Conservation (phyloP, 345 rosid genomes). For the Rhodamnia rubescens region DNA sequence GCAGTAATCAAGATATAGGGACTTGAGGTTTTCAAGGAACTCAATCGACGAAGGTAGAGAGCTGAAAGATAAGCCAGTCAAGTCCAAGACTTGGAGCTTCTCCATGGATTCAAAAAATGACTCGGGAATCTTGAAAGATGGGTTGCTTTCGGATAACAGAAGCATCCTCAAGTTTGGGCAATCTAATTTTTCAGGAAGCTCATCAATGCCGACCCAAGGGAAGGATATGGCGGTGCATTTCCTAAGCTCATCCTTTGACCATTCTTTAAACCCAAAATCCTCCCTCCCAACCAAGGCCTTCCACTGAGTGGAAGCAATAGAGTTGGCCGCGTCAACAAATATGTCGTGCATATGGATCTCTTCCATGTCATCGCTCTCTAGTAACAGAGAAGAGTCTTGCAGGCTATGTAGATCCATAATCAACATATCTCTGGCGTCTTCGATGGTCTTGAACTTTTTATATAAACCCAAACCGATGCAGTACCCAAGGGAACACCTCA, state of each 20-base stretch:
- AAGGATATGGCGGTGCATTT: neutral
- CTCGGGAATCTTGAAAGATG: neutral
- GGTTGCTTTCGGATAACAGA: fast-evolving
- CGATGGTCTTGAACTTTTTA: neutral
- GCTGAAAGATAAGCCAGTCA: neutral
- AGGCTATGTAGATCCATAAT: neutral
- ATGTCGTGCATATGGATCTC: neutral
- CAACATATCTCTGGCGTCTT: neutral
- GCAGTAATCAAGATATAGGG: neutral
- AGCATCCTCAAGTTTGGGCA: neutral
- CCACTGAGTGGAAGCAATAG: neutral
- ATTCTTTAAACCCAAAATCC: neutral
- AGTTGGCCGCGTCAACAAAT: neutral
- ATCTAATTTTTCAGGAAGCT: neutral
- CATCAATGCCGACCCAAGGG: neutral
- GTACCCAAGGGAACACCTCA: neutral
- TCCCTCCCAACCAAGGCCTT: neutral
- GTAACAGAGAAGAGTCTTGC: neutral
- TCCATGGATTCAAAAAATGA: neutral
- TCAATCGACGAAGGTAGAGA: neutral
- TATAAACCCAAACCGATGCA: neutral
- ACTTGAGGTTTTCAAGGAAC: neutral
- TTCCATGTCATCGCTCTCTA: neutral
- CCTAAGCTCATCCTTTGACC: neutral
- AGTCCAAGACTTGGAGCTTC: neutral